phyloP scores from a whole-genome alignment of 2,329 filamentous ascomycete genomes.

The Phaeophleospora eucalypticola region DNA sequence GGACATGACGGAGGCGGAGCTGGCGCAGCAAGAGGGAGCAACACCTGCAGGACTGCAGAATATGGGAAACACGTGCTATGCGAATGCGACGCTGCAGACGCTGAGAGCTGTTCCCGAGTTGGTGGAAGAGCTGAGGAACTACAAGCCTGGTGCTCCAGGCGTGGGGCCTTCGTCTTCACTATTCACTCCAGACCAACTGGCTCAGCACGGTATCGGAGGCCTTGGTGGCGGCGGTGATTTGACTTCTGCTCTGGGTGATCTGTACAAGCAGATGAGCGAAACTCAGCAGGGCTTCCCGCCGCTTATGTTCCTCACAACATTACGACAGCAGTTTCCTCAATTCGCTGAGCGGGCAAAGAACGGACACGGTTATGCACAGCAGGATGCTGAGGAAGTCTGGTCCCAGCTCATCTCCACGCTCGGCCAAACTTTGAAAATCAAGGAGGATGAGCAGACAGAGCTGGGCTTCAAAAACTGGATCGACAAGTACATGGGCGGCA shows the following conservation, averaged over 20 bases:
- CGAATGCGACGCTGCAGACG: slow-evolving; percentile 95
- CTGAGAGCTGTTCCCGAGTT: slow-evolving; percentile 86
- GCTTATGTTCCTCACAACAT: slow-evolving; percentile 72
- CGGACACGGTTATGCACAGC: slow-evolving; percentile 85
- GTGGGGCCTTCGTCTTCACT: slow-evolving; percentile 27
- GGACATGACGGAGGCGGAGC: slow-evolving; percentile 95
- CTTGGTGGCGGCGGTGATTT: slow-evolving; percentile 64
- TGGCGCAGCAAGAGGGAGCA: slow-evolving; percentile 75
- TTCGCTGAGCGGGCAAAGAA: slow-evolving; percentile 86
- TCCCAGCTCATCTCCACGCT: slow-evolving; percentile 87
- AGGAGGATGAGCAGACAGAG: slow-evolving; percentile 46
- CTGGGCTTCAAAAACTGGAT: slow-evolving; percentile 63
- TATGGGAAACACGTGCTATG: slow-evolving; percentile 95
- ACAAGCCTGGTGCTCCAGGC: slow-evolving; percentile 37
- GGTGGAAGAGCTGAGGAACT: slow-evolving; percentile 69
- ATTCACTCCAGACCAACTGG: slow-evolving; percentile 33
- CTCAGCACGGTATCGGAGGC: slow-evolving; percentile 54
- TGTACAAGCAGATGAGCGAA: slow-evolving; percentile 85
- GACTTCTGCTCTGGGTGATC: slow-evolving; percentile 69
- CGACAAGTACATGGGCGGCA: slow-evolving; percentile 84
- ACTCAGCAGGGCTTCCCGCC: slow-evolving; percentile 86
- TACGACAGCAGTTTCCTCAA: slow-evolving; percentile 79
- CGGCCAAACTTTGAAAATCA: slow-evolving; percentile 69
- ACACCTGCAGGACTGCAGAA: slow-evolving; percentile 86
- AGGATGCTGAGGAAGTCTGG: slow-evolving; percentile 98